Percentiles rank a stretch among this genome's conserved stretches.
Conservation (phyloP, 345 rosid genomes). For the Citrus sp. region DNA sequence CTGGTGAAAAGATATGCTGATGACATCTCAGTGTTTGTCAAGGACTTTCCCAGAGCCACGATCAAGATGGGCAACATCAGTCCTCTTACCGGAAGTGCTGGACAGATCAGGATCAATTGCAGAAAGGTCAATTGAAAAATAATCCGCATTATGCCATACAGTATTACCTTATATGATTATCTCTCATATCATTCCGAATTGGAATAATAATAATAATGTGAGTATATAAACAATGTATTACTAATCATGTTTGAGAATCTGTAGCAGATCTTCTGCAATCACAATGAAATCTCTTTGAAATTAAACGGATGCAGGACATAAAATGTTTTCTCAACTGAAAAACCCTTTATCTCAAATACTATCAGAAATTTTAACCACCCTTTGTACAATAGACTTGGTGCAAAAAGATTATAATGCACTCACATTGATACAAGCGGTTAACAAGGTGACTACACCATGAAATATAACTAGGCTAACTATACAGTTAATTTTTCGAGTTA, state of each 20-base stretch:
- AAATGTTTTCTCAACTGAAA: neutral
- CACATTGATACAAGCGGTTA: neutral
- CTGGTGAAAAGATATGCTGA: constrained; percentile 27
- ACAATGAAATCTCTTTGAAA: neutral
- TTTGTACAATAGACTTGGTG: neutral
- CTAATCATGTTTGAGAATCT: neutral
- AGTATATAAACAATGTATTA: neutral
- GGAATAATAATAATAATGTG: neutral
- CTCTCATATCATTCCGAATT: neutral
- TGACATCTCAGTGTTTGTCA: constrained; percentile 21
- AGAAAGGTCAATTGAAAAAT: constrained; percentile 22
- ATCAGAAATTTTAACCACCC: neutral
- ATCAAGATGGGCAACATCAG: constrained; percentile 43
- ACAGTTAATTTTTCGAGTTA: neutral
- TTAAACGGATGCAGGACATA: neutral
- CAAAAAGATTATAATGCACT: neutral
- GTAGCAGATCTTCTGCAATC: neutral
- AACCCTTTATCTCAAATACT: neutral
- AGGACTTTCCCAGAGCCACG: constrained; percentile 30
- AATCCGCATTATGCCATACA: neutral
- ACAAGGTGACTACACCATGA: neutral
- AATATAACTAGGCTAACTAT: constrained; percentile 15
- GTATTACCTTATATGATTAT: no score
- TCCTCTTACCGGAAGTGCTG: constrained; percentile 34
- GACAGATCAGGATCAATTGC: constrained; percentile 38